Base-by-base conservation (phyloP, 1,284 basidiomycete species). In the Xerocomus amazonicus region DNA sequence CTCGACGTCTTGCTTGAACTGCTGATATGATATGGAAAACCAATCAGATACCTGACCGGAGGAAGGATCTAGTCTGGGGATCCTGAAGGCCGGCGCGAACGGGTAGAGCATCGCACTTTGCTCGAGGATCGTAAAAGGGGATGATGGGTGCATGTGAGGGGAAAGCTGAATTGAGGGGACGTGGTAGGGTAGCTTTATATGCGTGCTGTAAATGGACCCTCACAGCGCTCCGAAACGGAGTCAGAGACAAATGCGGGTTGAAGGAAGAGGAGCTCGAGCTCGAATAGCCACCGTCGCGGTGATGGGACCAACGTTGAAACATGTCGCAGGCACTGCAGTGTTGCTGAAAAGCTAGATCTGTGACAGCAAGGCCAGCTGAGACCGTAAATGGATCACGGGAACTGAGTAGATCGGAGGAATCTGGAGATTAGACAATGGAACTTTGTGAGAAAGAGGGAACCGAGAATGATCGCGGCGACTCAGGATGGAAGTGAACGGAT, bases 1-100 rank as follows among this genome's bases (percentile, higher is more conserved):
- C 55, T 82, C 75, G 57, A 84, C 78, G 49, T 84, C 81, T 29
- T 60, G 50, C 45, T 69, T 71, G 65, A 84, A 83, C 56, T 78
- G 73, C 5, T 47, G 59, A 61, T 80, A 84, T 44, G 77, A 75
- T 53, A 84, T 71, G 36, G 74, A 56, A 28, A 66, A 61, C 82
- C 82, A 84, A 38, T 71, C 62, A 32, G 63, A 59, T 44, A 74
- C 63, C 34, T 66, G 59, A 16, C 62, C 59, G 19, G 70, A 67
- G 35, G 60, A 53, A 14, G 70, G 56, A 56, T 74, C 69, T 38
- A 70, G 50, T 53, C 63, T 60, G 13, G 80, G 81, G 16, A 79
- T 56, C 53, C 68, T 73, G 68, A 84, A 83, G 47, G 72, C 80
- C 41, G 75, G 67, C 1, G 68, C 62, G 31, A 70, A 65, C n/a